These are phyloP conservation scores for Epichloe baconii DNA, from an alignment of 2,329 filamentous ascomycete genomes.

Conservation along the genomic window DNA sequence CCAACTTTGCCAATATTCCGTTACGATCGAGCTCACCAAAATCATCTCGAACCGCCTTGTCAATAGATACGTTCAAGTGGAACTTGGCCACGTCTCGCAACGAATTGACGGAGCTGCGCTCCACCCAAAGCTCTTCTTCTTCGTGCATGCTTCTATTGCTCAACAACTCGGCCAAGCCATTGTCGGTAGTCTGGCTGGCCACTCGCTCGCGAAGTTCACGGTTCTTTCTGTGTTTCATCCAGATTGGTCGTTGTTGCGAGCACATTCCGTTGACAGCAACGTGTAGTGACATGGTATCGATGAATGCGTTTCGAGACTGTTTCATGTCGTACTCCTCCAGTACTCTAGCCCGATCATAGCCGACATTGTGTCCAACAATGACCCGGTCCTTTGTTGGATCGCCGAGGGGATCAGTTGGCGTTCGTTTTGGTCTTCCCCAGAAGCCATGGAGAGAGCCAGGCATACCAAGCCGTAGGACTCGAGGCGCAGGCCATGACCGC, in stretches of 20 bases:
- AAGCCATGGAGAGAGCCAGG: slow-evolving; percentile 93
- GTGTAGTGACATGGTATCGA: slow-evolving; percentile 97
- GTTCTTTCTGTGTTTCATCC: slow-evolving; percentile 94
- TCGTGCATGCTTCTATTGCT: slow-evolving; percentile 60
- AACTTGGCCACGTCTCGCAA: slow-evolving; percentile 92
- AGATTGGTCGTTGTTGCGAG: slow-evolving; percentile 86
- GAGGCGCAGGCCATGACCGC: slow-evolving; percentile 95
- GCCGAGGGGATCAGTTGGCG: slow-evolving; percentile 74
- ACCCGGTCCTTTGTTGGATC: slow-evolving; percentile 61
- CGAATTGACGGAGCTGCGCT: slow-evolving; percentile 88
- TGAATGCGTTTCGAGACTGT: slow-evolving; percentile 73
- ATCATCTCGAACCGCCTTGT: slow-evolving; percentile 76
- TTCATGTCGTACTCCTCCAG: slow-evolving; percentile 77
- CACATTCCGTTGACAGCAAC: slow-evolving; percentile 99
- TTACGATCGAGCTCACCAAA: slow-evolving; percentile 71
- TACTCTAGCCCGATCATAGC: slow-evolving; percentile 82
- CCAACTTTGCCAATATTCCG: slow-evolving; percentile 57
- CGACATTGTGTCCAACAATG: slow-evolving; percentile 88
- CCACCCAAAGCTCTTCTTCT: slow-evolving; percentile 92
- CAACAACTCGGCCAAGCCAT: slow-evolving; percentile 59
- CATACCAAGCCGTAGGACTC: slow-evolving; percentile 86
- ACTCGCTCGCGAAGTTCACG: slow-evolving; percentile 72
- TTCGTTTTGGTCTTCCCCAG: slow-evolving; percentile 70
- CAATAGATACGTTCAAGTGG: slow-evolving; percentile 80
- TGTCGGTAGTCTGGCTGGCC: slow-evolving; percentile 54